Percentiles rank a stretch among this genome's conserved stretches.
phyloP scores from a whole-genome alignment of 31 red algal genomes.

The Odonthalia washingtoniensis region DNA sequence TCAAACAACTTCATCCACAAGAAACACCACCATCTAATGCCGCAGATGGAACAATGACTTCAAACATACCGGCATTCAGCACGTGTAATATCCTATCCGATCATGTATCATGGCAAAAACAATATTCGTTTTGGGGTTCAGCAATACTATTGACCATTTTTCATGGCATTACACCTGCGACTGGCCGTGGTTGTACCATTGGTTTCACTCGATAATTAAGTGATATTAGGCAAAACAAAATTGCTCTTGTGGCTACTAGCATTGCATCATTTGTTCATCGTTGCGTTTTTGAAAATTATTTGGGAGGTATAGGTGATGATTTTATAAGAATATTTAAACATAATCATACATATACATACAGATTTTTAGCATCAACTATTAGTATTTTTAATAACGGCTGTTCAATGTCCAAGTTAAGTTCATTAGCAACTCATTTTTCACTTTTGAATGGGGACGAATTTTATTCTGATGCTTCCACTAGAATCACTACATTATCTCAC shows the following conservation, averaged over 20 bases:
- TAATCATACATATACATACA: conserved; percentile 44
- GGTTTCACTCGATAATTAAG: conserved; percentile 53
- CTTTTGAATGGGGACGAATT: no score
- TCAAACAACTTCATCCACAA: no score
- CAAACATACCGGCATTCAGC: no score
- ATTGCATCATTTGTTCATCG: conserved; percentile 34
- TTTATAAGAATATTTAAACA: conserved; percentile 54
- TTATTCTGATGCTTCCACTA: no score
- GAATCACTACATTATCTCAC: no score
- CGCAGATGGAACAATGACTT: no score
- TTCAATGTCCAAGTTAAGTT: conserved; percentile 31
- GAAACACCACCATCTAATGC: no score
- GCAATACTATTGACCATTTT: conserved; percentile 32
- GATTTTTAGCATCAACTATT: conserved; percentile 45
- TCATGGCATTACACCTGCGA: conserved; percentile 60
- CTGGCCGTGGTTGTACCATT: conserved; percentile 40
- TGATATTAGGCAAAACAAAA: conserved; percentile 36
- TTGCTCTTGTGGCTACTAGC: conserved; percentile 40
- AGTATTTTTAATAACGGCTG: conserved; percentile 26
- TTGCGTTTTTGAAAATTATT: conserved; percentile 54
- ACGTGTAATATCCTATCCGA: no score
- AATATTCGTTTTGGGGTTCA: conserved; percentile 73
- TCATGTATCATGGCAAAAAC: conserved; percentile 48
- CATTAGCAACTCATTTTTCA: no score
- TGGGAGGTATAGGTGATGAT: conserved; percentile 51